Conservation (phyloP, 768 basidiomycete species). For the Pholiota molesta region DNA sequence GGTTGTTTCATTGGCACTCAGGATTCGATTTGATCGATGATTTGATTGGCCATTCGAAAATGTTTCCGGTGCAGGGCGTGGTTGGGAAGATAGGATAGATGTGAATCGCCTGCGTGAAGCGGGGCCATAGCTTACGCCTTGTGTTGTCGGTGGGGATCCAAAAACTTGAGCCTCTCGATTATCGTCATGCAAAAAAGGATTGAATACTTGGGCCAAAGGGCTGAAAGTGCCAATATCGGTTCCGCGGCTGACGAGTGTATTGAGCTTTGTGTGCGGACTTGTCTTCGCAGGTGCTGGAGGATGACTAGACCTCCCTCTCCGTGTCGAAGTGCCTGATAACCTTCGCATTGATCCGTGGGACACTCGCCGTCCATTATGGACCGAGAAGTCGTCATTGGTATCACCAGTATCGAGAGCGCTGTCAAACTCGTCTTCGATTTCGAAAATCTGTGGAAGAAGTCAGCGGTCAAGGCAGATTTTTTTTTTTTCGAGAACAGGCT, state of each 20-base stretch:
- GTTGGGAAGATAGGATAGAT: slow-evolving; percentile 29
- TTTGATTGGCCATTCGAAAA: slow-evolving; percentile 12
- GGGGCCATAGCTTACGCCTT: slow-evolving; percentile 46
- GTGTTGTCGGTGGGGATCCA: slow-evolving; percentile 15
- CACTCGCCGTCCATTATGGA: slow-evolving; percentile 22
- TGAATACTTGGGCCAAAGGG: slow-evolving; percentile 77
- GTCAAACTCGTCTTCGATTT: slow-evolving; percentile 70
- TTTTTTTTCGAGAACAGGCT: slow-evolving; percentile 19
- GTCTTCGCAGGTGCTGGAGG: slow-evolving; percentile 24
- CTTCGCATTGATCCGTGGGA: slow-evolving; percentile 21
- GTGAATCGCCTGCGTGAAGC: slow-evolving; percentile 43
- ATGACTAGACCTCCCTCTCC: slow-evolving; percentile 11
- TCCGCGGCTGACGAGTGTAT: slow-evolving; percentile 43
- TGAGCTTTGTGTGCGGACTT: slow-evolving; percentile 42
- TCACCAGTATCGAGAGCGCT: slow-evolving; percentile 61
- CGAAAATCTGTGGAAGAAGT: slow-evolving; percentile 60
- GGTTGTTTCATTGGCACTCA: slow-evolving; percentile 15
- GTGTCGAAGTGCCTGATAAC: slow-evolving; percentile 21
- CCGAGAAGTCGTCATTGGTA: slow-evolving; percentile 23
- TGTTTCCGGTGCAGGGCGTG: slow-evolving; percentile 17
- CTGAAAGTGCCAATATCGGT: slow-evolving; percentile 45
- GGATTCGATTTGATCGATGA: slow-evolving; percentile 14
- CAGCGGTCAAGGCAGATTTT: not conserved
- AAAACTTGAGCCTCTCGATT: slow-evolving; percentile 28
- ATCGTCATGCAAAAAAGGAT: slow-evolving; percentile 63